Percentiles rank a stretch among this genome's conserved stretches.
Conservation (phyloP, 2,329 filamentous ascomycete species). For the Gliomastix tumulicola region DNA sequence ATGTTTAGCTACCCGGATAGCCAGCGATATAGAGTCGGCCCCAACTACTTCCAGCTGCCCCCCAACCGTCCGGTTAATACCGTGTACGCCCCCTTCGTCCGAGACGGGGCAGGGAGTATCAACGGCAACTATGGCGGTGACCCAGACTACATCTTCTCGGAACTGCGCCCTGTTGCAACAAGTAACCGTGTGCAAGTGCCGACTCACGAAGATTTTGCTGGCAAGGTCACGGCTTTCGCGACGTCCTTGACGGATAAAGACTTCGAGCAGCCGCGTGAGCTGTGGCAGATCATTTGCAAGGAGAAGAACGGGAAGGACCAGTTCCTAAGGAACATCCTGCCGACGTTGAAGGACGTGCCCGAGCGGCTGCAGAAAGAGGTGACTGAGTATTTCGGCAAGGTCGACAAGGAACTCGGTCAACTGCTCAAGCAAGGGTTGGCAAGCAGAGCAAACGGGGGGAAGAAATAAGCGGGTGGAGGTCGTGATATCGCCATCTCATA, state of each 20-base stretch:
- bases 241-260: conserved; percentile 9
- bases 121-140: conserved; percentile 18
- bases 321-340: conserved; percentile 12
- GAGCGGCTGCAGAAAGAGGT: conserved; percentile 8
- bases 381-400: conserved; percentile 1
- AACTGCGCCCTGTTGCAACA: conserved; percentile 31
- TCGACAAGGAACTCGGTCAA: neutral
- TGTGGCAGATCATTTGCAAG: conserved; percentile 13
- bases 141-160: conserved; percentile 14
- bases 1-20: conserved; percentile 65
- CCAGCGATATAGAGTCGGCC: conserved; percentile 58
- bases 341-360: conserved; percentile 8
- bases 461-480: too few relatives aligned
- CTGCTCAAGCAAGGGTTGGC: neutral
- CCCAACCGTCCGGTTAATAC: conserved; percentile 12
- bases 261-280: conserved; percentile 11
- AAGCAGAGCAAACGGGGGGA: too few relatives aligned
- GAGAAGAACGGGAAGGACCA: conserved; percentile 10
- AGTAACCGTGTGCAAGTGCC: conserved; percentile 11
- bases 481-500: too few relatives aligned
- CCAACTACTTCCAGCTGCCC: conserved; percentile 43
- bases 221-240: conserved; percentile 10
- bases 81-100: conserved; percentile 14
- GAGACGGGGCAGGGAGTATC: conserved; percentile 13
- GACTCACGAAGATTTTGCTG: conserved; percentile 11